Percentiles rank a stretch among this genome's conserved stretches.
These are phyloP conservation scores for Mitragyna speciosa DNA, from an alignment of 257 asterid genomes.

Conservation along the genomic window DNA sequence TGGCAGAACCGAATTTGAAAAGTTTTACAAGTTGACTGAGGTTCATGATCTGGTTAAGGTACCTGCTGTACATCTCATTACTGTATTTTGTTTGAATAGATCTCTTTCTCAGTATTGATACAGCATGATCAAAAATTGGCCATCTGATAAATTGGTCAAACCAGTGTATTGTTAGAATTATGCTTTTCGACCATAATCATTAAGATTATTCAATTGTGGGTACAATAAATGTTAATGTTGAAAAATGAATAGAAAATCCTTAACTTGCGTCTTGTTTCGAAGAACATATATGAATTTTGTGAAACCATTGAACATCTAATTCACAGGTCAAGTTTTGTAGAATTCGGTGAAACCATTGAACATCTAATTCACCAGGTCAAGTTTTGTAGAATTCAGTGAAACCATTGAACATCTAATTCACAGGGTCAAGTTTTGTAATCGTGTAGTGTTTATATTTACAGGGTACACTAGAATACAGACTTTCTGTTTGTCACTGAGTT, in stretches of 20 bases:
- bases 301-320: background rate
- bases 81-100: background rate
- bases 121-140: background rate
- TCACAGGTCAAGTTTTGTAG: background rate
- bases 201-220: background rate
- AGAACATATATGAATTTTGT: background rate
- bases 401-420: background rate
- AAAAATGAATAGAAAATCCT: background rate
- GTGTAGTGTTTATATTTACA: background rate
- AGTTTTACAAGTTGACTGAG: constrained; percentile 55
- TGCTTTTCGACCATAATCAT: background rate
- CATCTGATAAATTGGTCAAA: background rate
- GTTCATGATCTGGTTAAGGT: constrained; percentile 76
- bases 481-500: background rate
- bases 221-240: background rate
- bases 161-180: background rate
- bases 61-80: constrained; percentile 5
- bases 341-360: background rate
- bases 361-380: background rate
- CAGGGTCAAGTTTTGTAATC: background rate
- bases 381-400: background rate
- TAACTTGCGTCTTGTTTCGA: background rate
- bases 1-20: constrained; percentile 68
- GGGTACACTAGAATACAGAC: no score
- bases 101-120: background rate